Percentiles rank a stretch among this genome's conserved stretches.
Evolutionary conservation across 2,329 filamentous ascomycete species (phyloP).

Genomic region (Neurospora sp.): DNA sequence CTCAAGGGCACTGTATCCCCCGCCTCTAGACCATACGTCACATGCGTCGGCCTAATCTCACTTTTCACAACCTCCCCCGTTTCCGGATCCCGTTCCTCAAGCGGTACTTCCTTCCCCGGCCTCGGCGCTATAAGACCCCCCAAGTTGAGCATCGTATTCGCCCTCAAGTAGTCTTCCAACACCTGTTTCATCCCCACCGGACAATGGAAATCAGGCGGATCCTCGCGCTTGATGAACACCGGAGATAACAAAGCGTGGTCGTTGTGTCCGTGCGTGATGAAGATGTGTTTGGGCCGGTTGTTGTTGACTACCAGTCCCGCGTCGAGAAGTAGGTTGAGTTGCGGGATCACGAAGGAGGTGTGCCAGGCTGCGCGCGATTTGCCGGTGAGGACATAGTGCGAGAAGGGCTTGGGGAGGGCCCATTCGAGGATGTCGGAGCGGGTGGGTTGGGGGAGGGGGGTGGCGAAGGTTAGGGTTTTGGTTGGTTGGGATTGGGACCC

Average conservation of each 20-base stretch:
- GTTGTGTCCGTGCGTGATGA: constrained; percentile 39
- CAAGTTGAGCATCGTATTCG: constrained; percentile 32
- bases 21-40: constrained; percentile 26
- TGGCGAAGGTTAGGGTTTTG: constrained; percentile 26
- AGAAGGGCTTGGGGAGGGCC: constrained; percentile 33
- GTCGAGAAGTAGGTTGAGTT: constrained; percentile 40
- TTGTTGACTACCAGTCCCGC: constrained; percentile 37
- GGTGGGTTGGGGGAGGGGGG: constrained; percentile 32
- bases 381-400: constrained; percentile 33
- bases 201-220: constrained; percentile 37
- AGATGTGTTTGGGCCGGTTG: constrained; percentile 37
- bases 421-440: constrained; percentile 36
- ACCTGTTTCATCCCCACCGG: constrained; percentile 29
- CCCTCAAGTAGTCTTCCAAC: constrained; percentile 30
- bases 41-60: constrained; percentile 20
- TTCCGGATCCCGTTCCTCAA: constrained; percentile 10
- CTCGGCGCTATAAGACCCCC: constrained; percentile 27
- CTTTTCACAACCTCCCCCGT: constrained; percentile 1
- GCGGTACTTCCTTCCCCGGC: constrained; percentile 13
- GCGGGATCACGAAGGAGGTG: constrained; percentile 40
- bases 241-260: constrained; percentile 36
- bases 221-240: constrained; percentile 33
- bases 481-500: background rate
- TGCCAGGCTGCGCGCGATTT: constrained; percentile 41
- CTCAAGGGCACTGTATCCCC: constrained; percentile 28